phyloP scores from a whole-genome alignment of 192 early-diverging fungal genomes.

The Coemansia pectinata region DNA sequence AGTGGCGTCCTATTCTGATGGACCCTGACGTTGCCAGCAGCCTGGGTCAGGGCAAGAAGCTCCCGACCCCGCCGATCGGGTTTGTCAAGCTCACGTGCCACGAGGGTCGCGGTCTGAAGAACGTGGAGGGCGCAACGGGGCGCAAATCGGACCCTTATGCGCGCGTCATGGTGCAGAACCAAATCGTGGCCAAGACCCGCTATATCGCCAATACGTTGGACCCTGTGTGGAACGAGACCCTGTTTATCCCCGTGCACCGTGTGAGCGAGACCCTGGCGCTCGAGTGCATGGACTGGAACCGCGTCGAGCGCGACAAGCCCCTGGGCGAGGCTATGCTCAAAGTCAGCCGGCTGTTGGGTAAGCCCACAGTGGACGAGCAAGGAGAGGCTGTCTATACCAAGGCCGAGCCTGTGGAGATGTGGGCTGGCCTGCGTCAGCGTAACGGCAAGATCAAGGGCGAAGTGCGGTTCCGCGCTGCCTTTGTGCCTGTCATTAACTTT shows the following conservation, averaged over 20 bases:
- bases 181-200: slow-evolving; percentile 72
- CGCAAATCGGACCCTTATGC: slow-evolving; percentile 94
- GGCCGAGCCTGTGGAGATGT: slow-evolving; percentile 54
- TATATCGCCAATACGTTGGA: slow-evolving; percentile 81
- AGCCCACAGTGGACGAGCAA: slow-evolving; percentile 21
- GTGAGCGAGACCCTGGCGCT: slow-evolving; percentile 71
- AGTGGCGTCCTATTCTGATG: slow-evolving; percentile 85
- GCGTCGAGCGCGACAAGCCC: slow-evolving; percentile 80
- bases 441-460: slow-evolving; percentile 63
- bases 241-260: slow-evolving; percentile 82
- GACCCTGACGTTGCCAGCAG: slow-evolving; percentile 59
- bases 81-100: slow-evolving; percentile 76
- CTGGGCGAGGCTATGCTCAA: slow-evolving; percentile 71
- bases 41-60: slow-evolving; percentile 46
- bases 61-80: slow-evolving; percentile 69
- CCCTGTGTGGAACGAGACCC: slow-evolving; percentile 90
- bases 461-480: slow-evolving; percentile 60
- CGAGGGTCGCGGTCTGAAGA: slow-evolving; percentile 74
- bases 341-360: slow-evolving; percentile 61
- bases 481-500: slow-evolving; percentile 60
- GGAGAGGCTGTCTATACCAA: slow-evolving; percentile 46
- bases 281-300: slow-evolving; percentile 88
- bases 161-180: slow-evolving; percentile 65
- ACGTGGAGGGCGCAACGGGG: slow-evolving; percentile 76
- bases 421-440: slow-evolving; percentile 60